These are phyloP conservation scores for Polytrichum commune DNA, from an alignment of 225 moss, liverwort and hornwort species.

Conservation along the genomic window DNA sequence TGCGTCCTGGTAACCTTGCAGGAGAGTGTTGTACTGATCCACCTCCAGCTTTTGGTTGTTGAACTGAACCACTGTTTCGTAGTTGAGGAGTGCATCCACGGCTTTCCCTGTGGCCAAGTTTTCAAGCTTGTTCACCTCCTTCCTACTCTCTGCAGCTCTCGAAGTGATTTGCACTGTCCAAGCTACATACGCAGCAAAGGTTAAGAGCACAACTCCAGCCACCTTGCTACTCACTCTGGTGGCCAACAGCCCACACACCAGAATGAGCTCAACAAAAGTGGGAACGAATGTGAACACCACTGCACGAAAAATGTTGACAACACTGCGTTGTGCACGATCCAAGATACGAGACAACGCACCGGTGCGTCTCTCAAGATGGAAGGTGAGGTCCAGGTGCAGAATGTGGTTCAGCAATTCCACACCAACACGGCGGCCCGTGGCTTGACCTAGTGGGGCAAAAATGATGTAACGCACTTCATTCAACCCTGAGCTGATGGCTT, in stretches of 20 bases:
- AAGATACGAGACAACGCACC: conserved; percentile 90
- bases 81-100: conserved; percentile 94
- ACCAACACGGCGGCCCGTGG: conserved; percentile 85
- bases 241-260: conserved; percentile 82
- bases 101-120: conserved; percentile 94
- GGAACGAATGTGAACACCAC: conserved; percentile 93
- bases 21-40: conserved; percentile 75
- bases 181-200: conserved; percentile 77
- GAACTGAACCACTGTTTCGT: conserved; percentile 97
- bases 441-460: conserved; percentile 95
- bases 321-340: conserved; percentile 96
- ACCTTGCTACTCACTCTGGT: conserved; percentile 81
- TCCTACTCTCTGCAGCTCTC: conserved; percentile 87
- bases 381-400: conserved; percentile 76
- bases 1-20: conserved; percentile 78
- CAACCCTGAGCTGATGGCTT: conserved; percentile 69
- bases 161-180: conserved; percentile 79
- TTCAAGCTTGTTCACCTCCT: conserved; percentile 96
- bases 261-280: conserved; percentile 76
- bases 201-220: conserved; percentile 71
- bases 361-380: conserved; percentile 88
- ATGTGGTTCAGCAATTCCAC: conserved; percentile 91
- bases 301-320: conserved; percentile 93
- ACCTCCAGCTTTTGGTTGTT: conserved; percentile 96
- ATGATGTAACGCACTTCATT: conserved; percentile 92